Base-by-base conservation (phyloP, 768 basidiomycete species). In the Suillus sp. region DNA sequence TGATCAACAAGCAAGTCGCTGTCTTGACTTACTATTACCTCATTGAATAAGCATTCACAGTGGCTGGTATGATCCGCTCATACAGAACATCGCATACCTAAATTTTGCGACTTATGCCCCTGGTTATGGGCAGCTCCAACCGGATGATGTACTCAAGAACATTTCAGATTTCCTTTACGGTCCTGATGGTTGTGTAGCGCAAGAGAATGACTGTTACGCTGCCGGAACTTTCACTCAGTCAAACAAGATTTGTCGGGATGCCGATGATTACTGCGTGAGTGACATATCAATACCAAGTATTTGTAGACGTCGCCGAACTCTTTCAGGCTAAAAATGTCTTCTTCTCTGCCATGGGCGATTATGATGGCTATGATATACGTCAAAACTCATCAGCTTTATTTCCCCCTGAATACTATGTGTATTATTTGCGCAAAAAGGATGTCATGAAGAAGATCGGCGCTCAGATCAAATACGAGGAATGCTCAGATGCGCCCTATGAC, bases 61-160 rank as follows among this genome's bases (percentile, higher is more conserved):
- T 65, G 87, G 86, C 43, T 88, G 86, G 86, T 84, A 79, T 60
- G 88, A 89, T 64, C 87, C 88, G 1, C 75, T 88, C 35, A 79
- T 88, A 45, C 88, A 89, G 66, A 83, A 84, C 66, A 66, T 86
- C 64, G 83, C 87, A 11, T 88, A 84, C 62, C 78, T 89, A 62
- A 78, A 78, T 38, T 90, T 89, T 62, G 85, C 86, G 0, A 81
- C 80, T 0, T 70, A 86, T 43, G 88, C 88, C 0, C 88, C 88
- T 9, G 86, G 87, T 16, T 90, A 89, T 65, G 88, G 88, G 6
- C 86, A 81, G 64, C 81, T 90, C 13, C 84, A 85, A 63, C 78
- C 76, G 35, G 76, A 82, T 48, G 63, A 67, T 4, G 80, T 84
- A 2, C 71, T 89, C 45, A 70, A 74, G 35, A 64, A 78, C 40